Conservation (phyloP, 208 protist genomes). For the Leishmania major region DNA sequence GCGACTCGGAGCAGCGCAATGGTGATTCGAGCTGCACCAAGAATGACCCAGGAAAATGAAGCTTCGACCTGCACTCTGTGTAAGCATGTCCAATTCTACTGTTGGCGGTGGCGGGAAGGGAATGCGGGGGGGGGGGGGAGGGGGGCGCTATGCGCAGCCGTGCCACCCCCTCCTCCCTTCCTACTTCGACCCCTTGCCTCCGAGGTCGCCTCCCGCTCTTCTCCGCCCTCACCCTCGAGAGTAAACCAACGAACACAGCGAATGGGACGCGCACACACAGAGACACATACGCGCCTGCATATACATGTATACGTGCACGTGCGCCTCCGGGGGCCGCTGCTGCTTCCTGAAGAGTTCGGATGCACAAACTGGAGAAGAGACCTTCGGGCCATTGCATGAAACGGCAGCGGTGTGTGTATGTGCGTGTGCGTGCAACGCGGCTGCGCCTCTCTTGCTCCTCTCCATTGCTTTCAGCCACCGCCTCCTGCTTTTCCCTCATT, state of each 20-base stretch:
- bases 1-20: background rate
- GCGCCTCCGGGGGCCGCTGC: background rate
- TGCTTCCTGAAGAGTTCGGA: background rate
- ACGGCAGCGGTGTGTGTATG: background rate
- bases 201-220: background rate
- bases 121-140: background rate
- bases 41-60: background rate
- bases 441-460: background rate
- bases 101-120: background rate
- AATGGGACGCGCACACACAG: background rate
- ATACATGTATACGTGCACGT: background rate
- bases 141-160: background rate
- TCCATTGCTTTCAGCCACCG: background rate
- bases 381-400: background rate
- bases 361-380: background rate
- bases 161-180: background rate
- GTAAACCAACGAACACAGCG: background rate
- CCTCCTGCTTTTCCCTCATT: background rate
- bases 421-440: background rate
- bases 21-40: background rate
- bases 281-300: background rate
- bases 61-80: background rate
- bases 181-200: background rate
- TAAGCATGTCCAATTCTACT: background rate
- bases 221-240: background rate